These are phyloP conservation scores for Collybia sordida DNA, from an alignment of 768 basidiomycete genomes.

Conservation along the genomic window DNA sequence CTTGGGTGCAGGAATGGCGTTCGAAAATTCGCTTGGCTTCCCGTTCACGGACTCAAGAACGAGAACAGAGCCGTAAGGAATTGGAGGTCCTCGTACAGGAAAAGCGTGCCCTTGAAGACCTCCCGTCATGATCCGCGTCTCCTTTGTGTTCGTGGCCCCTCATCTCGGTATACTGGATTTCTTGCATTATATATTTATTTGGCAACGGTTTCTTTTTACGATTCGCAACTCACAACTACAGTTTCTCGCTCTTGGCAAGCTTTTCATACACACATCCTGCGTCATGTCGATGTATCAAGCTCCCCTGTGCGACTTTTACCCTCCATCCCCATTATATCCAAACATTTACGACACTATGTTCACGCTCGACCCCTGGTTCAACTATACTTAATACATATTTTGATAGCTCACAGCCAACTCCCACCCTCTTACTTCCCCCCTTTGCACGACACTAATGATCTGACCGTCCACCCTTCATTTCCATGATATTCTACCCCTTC, in stretches of 20 bases:
- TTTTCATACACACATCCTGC: not conserved
- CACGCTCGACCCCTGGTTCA: slow-evolving; percentile 6
- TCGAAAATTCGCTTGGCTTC: slow-evolving; percentile 57
- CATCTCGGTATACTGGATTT: slow-evolving; percentile 4
- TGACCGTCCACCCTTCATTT: slow-evolving; percentile 21
- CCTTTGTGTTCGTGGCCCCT: slow-evolving; percentile 4
- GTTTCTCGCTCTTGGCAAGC: slow-evolving; percentile 5
- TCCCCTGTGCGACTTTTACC: slow-evolving; percentile 1
- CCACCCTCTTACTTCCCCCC: slow-evolving; percentile 7
- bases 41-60: slow-evolving; percentile 46
- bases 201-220: slow-evolving; percentile 11
- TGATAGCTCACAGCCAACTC: slow-evolving; percentile 4
- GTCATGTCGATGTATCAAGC: not conserved
- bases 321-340: slow-evolving; percentile 14
- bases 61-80: slow-evolving; percentile 42
- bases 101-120: slow-evolving; percentile 47
- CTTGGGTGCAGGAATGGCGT: slow-evolving; percentile 72
- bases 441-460: slow-evolving; percentile 22
- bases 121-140: slow-evolving; percentile 28
- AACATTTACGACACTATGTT: slow-evolving; percentile 11
- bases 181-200: slow-evolving; percentile 15
- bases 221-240: not conserved
- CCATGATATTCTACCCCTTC: slow-evolving; percentile 2
- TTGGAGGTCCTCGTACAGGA: slow-evolving; percentile 55
- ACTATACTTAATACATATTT: slow-evolving; percentile 12